phyloP scores from a whole-genome alignment of 2,329 filamentous ascomycete genomes.

The Cladosporium austrohemisphaericum region DNA sequence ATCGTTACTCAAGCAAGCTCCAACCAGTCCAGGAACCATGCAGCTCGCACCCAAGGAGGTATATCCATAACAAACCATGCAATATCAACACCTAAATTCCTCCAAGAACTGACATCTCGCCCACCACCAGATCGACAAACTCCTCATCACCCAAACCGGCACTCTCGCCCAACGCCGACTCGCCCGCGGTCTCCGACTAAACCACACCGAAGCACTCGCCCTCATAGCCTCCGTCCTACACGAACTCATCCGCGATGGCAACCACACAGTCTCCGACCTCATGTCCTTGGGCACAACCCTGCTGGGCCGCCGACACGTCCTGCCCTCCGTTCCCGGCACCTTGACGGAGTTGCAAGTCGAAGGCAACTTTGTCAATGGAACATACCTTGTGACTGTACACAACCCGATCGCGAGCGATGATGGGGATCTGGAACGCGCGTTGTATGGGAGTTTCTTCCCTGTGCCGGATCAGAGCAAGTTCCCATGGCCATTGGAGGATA shows the following conservation, averaged over 20 bases:
- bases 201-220: conserved; percentile 81
- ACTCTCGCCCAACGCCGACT: conserved; percentile 82
- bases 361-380: conserved; percentile 85
- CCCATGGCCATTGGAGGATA: conserved; percentile 53
- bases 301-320: conserved; percentile 87
- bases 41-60: conserved; percentile 37
- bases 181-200: conserved; percentile 81
- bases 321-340: conserved; percentile 74
- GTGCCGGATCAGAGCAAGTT: conserved; percentile 62
- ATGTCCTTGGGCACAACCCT: conserved; percentile 89
- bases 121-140: conserved; percentile 77
- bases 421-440: conserved; percentile 76
- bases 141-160: conserved; percentile 85
- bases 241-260: conserved; percentile 95
- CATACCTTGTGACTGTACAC: conserved; percentile 91
- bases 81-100: background rate
- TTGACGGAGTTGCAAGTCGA: conserved; percentile 87
- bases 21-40: conserved; percentile 25
- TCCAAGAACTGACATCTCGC: background rate
- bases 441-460: conserved; percentile 89
- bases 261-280: conserved; percentile 85
- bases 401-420: conserved; percentile 83
- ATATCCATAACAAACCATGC: background rate
- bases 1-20: conserved; percentile 1
- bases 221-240: conserved; percentile 86